Evolutionary conservation across 2,329 filamentous ascomycete species (phyloP).

Genomic region (Aspergillus eucalypticola): DNA sequence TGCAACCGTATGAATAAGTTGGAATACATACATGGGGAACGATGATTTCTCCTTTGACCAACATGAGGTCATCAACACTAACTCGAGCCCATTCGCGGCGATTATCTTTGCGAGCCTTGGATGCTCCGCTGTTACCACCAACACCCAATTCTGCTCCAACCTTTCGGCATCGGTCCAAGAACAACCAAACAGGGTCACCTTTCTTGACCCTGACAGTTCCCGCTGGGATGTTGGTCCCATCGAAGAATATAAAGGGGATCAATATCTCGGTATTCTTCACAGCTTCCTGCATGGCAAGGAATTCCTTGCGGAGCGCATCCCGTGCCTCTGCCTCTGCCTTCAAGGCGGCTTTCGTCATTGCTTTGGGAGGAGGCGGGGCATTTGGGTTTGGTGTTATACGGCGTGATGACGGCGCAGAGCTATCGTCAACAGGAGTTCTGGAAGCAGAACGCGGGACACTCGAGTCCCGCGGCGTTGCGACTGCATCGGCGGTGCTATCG

Average conservation of each 20-base stretch:
- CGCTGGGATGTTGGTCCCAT: conserved; percentile 85
- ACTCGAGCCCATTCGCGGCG: conserved; percentile 87
- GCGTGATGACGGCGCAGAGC: conserved; percentile 28
- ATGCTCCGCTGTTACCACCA: conserved; percentile 57
- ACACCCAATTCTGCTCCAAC: conserved; percentile 81
- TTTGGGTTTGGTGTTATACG: conserved; percentile 48
- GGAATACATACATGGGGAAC: conserved; percentile 78
- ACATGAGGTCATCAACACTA: conserved; percentile 91
- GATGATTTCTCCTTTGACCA: conserved; percentile 87
- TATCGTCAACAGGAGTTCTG: conserved; percentile 38
- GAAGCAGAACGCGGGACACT: conserved; percentile 42
- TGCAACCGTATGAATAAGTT: not conserved
- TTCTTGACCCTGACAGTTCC: conserved; percentile 86
- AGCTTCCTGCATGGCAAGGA: conserved; percentile 76
- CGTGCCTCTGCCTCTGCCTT: conserved; percentile 76
- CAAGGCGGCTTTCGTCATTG: conserved; percentile 72
- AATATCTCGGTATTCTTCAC: conserved; percentile 87
- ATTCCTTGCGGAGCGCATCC: conserved; percentile 75
- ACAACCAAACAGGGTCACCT: conserved; percentile 89
- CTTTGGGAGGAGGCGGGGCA: conserved; percentile 64
- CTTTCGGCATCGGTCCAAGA: conserved; percentile 87
- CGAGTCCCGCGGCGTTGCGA: conserved; percentile 39
- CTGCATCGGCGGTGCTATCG: conserved; percentile 32
- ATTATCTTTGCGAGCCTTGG: conserved; percentile 55
- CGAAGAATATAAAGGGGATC: conserved; percentile 96